Conservation (phyloP, 345 rosid species). For the Citrus inodora region DNA sequence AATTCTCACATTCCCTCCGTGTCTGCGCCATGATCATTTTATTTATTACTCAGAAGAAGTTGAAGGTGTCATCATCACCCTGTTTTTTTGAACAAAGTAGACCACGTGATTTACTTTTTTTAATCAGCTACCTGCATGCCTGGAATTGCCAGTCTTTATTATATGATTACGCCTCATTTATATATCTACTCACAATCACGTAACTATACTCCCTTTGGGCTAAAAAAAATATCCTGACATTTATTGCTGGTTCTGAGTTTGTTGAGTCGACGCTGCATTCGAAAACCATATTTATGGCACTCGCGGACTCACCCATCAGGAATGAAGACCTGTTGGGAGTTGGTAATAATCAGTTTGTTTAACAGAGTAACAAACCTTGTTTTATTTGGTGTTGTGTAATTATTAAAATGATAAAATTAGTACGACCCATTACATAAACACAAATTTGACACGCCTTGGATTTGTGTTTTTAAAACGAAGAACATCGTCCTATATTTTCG, state of each 20-base stretch:
- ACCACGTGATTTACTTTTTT: background rate
- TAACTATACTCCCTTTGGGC: background rate
- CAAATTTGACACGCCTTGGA: too few species aligned
- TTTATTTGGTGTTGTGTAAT: too few species aligned
- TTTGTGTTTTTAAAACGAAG: too few species aligned
- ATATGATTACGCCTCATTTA: background rate
- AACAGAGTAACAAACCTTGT: too few species aligned
- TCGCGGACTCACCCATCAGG: background rate
- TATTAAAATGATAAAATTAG: too few species aligned
- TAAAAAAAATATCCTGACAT: background rate
- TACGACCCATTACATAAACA: too few species aligned
- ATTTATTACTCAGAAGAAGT: background rate
- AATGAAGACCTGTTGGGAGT: background rate
- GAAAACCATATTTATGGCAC: background rate
- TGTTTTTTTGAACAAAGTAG: background rate
- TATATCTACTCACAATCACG: background rate
- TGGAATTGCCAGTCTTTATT: background rate
- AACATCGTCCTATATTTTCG: too few species aligned
- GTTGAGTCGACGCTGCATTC: background rate
- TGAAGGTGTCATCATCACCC: background rate
- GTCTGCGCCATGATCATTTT: conserved; percentile 2
- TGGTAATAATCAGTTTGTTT: too few species aligned
- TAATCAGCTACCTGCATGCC: background rate
- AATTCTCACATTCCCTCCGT: conserved; percentile 5
- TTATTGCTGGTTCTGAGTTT: background rate